A percentile compares a stretch with the other conserved stretches of the same genome.
Evolutionary conservation across 192 early-diverging fungal genomes (phyloP).

Genomic region (Backusella mclennaniae): DNA sequence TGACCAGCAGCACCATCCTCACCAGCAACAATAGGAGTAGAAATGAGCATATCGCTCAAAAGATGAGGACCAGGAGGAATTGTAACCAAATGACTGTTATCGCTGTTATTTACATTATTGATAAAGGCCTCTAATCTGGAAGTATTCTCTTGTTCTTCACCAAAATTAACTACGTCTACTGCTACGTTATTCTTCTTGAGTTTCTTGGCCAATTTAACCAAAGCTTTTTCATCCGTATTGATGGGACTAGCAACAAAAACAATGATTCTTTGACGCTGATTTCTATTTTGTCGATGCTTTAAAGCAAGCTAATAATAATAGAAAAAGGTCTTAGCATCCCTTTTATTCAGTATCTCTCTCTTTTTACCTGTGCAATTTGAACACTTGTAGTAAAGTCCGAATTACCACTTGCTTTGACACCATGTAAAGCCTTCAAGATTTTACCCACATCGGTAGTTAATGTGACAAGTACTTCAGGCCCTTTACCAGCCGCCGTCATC

Average conservation of each 20-base stretch:
- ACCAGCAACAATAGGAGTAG: slow-evolving; percentile 83
- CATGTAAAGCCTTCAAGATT: slow-evolving; percentile 84
- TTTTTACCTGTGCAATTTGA: slow-evolving; percentile 89
- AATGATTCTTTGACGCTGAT: slow-evolving; percentile 91
- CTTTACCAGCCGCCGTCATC: slow-evolving; percentile 94
- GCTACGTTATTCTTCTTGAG: slow-evolving; percentile 98
- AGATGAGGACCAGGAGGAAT: slow-evolving; percentile 94
- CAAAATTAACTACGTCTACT: slow-evolving; percentile 95
- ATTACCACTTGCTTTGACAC: slow-evolving; percentile 69
- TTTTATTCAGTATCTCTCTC: neutral
- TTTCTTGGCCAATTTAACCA: slow-evolving; percentile 92
- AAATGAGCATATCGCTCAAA: slow-evolving; percentile 83
- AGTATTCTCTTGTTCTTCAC: slow-evolving; percentile 87
- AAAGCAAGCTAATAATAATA: slow-evolving; percentile 65
- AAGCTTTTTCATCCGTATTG: slow-evolving; percentile 75
- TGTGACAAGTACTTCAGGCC: slow-evolving; percentile 91
- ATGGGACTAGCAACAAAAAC: slow-evolving; percentile 93
- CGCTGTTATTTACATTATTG: slow-evolving; percentile 83
- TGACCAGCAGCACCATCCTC: slow-evolving; percentile 75
- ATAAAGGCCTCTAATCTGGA: slow-evolving; percentile 91
- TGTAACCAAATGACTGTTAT: slow-evolving; percentile 90
- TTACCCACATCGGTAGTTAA: slow-evolving; percentile 89
- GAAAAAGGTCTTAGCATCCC: neutral
- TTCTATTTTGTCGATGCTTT: slow-evolving; percentile 97
- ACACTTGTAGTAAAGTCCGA: slow-evolving; percentile 80